Conservation (phyloP, 768 basidiomycete genomes). For the Termitomyces bulborhizus region DNA sequence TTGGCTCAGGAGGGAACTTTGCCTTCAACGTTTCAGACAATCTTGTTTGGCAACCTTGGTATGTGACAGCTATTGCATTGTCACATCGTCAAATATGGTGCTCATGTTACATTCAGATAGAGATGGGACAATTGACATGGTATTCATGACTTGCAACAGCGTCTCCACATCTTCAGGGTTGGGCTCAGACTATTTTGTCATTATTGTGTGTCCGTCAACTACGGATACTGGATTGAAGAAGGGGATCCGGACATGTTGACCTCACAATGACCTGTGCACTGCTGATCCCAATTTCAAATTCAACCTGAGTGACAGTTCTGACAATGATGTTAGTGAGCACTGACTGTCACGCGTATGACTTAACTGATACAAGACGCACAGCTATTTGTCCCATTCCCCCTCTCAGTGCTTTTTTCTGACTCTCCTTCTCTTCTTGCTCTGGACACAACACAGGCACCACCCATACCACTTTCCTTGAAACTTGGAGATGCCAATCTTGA, state of each 20-base stretch:
- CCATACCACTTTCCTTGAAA: slow-evolving; percentile 71
- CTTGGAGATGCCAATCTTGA: slow-evolving; percentile 90
- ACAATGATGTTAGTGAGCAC: slow-evolving; percentile 41
- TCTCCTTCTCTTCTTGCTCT: slow-evolving; percentile 58
- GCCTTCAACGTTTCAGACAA: slow-evolving; percentile 69
- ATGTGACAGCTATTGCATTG: slow-evolving; percentile 14
- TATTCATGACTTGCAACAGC: slow-evolving; percentile 78
- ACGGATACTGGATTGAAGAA: slow-evolving; percentile 43
- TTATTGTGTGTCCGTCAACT: slow-evolving; percentile 76
- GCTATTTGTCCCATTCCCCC: slow-evolving; percentile 62
- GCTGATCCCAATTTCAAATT: slow-evolving; percentile 80
- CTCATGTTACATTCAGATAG: slow-evolving; percentile 48
- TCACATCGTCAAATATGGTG: slow-evolving; percentile 1
- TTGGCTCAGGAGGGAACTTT: slow-evolving; percentile 63
- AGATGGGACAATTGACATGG: slow-evolving; percentile 94
- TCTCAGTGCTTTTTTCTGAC: slow-evolving; percentile 52
- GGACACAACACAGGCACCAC: slow-evolving; percentile 58
- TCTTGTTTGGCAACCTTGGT: slow-evolving; percentile 93
- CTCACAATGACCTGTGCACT: slow-evolving; percentile 74
- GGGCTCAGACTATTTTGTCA: slow-evolving; percentile 74
- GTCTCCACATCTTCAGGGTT: slow-evolving; percentile 66
- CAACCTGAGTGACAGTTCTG: slow-evolving; percentile 44
- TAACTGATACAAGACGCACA: slow-evolving; percentile 19
- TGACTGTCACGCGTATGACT: background rate
- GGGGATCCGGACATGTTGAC: slow-evolving; percentile 57